These are phyloP conservation scores for Elsinoe australis DNA, from an alignment of 2,329 filamentous ascomycete genomes.

Conservation along the genomic window DNA sequence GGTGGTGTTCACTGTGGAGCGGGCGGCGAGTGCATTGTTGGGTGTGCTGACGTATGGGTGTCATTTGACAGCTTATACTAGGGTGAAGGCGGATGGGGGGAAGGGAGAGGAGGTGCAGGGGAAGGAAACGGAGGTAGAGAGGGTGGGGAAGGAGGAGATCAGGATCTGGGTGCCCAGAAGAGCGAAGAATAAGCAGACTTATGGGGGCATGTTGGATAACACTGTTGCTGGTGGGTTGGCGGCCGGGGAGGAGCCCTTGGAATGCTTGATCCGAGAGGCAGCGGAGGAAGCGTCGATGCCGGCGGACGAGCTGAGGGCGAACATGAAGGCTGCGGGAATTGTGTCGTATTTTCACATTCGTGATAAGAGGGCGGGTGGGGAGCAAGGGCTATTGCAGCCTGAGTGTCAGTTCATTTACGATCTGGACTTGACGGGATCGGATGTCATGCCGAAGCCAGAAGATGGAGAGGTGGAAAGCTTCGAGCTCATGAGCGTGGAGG, in stretches of 20 bases:
- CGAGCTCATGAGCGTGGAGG: constrained; percentile 65
- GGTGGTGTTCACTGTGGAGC: constrained; percentile 66
- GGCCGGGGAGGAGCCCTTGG: constrained; percentile 70
- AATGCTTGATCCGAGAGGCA: constrained; percentile 76
- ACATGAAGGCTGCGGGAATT: constrained; percentile 55
- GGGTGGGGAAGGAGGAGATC: constrained; percentile 44
- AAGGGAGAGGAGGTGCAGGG: too few relatives aligned
- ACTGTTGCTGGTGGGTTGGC: constrained; percentile 81
- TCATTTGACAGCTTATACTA: constrained; percentile 66
- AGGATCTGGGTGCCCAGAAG: constrained; percentile 80
- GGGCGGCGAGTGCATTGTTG: constrained; percentile 65
- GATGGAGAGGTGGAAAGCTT: constrained; percentile 89
- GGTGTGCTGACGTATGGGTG: constrained; percentile 72
- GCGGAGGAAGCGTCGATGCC: constrained; percentile 82
- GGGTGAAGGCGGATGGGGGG: too few relatives aligned
- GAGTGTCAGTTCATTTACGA: constrained; percentile 92
- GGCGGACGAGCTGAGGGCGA: constrained; percentile 56
- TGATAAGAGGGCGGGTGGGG: constrained; percentile 66
- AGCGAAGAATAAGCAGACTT: constrained; percentile 72
- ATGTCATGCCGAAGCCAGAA: constrained; percentile 63
- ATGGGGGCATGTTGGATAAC: constrained; percentile 88
- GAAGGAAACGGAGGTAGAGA: constrained; percentile 33
- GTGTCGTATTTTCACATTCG: constrained; percentile 82
- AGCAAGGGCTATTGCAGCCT: constrained; percentile 75
- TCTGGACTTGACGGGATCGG: constrained; percentile 58